phyloP scores from a whole-genome alignment of 352 stramenopile species.

The Phytophthora palmivora region DNA sequence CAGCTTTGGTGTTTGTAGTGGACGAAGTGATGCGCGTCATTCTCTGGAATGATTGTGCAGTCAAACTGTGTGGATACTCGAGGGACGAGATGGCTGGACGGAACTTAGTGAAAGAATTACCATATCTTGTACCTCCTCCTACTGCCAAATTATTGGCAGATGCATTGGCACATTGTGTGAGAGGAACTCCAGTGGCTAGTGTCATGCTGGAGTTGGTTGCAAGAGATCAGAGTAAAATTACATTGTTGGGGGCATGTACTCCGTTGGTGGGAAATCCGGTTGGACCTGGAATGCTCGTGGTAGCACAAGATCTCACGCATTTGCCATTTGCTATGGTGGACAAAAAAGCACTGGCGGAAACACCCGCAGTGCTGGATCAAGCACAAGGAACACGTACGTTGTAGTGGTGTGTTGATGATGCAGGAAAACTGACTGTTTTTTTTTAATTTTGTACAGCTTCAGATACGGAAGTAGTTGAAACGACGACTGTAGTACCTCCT shows the following conservation, averaged over 20 bases:
- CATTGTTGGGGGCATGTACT: slow-evolving; percentile 73
- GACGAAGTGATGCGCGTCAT: slow-evolving; percentile 89
- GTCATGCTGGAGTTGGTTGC: slow-evolving; percentile 69
- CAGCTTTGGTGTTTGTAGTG: slow-evolving; percentile 81
- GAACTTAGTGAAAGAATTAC: slow-evolving; percentile 73
- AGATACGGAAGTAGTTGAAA: slow-evolving; percentile 16
- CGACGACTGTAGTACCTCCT: slow-evolving; percentile 6
- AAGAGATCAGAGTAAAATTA: slow-evolving; percentile 66
- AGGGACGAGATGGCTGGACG: slow-evolving; percentile 85
- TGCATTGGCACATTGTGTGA: slow-evolving; percentile 67
- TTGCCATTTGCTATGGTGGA: slow-evolving; percentile 52
- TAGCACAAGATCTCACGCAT: slow-evolving; percentile 73
- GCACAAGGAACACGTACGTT: slow-evolving; percentile 57
- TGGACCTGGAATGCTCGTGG: slow-evolving; percentile 81
- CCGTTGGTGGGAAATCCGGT: slow-evolving; percentile 78
- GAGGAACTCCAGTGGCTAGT: slow-evolving; percentile 54
- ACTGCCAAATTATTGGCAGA: slow-evolving; percentile 62
- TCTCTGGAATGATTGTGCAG: slow-evolving; percentile 83
- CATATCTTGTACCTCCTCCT: slow-evolving; percentile 67
- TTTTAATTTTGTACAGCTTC: slow-evolving; percentile 29
- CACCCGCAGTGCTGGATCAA: slow-evolving; percentile 59
- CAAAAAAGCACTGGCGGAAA: slow-evolving; percentile 56
- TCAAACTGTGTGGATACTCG: slow-evolving; percentile 76
- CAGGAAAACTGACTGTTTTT: slow-evolving; percentile 6
- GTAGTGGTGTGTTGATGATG: background rate